phyloP scores from a whole-genome alignment of 2,329 filamentous ascomycete genomes.

The Xylaria sp. region DNA sequence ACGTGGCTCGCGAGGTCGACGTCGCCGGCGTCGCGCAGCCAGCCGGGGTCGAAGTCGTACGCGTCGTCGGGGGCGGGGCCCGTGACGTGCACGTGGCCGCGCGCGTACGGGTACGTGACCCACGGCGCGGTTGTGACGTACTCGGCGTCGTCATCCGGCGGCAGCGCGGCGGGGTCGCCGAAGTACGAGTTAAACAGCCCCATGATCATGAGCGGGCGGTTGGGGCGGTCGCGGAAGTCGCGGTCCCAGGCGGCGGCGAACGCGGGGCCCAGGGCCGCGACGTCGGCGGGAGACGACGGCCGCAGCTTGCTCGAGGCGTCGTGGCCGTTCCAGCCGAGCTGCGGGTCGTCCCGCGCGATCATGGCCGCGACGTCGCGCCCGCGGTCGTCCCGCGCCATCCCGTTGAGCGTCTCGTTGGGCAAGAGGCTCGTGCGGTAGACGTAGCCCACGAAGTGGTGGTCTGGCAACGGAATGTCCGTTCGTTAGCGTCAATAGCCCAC shows the following conservation, averaged over 20 bases:
- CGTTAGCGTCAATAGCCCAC: background rate
- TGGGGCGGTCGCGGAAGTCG: constrained; percentile 44
- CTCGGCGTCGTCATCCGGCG: constrained; percentile 42
- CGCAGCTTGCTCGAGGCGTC: constrained; percentile 28
- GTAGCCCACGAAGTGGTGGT: constrained; percentile 53
- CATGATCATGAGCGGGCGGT: constrained; percentile 52
- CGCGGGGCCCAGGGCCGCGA: constrained; percentile 24
- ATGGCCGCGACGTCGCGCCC: constrained; percentile 9
- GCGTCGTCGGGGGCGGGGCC: constrained; percentile 43
- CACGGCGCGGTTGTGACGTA: constrained; percentile 57
- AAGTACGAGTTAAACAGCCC: constrained; percentile 43
- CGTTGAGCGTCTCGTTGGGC: constrained; percentile 48
- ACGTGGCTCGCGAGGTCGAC: constrained; percentile 60
- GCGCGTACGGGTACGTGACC: constrained; percentile 62
- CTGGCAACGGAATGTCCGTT: constrained; percentile 26
- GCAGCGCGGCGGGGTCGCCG: constrained; percentile 44
- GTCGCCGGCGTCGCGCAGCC: constrained; percentile 51
- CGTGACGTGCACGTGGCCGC: constrained; percentile 63
- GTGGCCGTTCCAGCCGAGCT: constrained; percentile 30
- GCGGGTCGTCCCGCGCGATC: constrained; percentile 16
- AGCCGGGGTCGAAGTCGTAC: constrained; percentile 59
- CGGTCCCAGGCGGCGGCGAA: constrained; percentile 28
- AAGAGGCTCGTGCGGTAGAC: constrained; percentile 52
- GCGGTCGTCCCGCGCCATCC: background rate
- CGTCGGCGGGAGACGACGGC: constrained; percentile 26